phyloP scores from a whole-genome alignment of 768 basidiomycete genomes.

The Phlebiopsis gigantea region DNA sequence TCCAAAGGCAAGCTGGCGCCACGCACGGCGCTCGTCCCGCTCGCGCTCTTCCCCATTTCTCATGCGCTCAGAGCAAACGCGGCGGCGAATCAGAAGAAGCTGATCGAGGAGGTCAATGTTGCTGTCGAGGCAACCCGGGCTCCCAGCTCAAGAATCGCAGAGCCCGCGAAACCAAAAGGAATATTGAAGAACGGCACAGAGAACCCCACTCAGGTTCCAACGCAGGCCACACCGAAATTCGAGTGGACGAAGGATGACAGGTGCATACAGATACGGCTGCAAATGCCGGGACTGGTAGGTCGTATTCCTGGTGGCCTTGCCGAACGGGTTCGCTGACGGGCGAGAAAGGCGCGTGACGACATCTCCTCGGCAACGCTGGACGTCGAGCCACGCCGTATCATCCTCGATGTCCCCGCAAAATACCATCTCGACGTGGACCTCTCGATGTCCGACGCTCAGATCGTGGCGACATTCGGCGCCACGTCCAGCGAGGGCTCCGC shows the following conservation, averaged over 20 bases:
- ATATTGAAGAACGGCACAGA: constrained; percentile 33
- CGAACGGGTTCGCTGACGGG: too few species aligned
- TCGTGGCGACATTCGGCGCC: constrained; percentile 27
- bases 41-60: constrained; percentile 30
- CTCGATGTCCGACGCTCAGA: constrained; percentile 48
- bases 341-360: constrained; percentile 42
- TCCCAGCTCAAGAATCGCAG: neutral
- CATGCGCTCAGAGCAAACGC: constrained; percentile 14
- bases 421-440: constrained; percentile 57
- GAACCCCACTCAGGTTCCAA: neutral
- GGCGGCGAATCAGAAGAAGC: constrained; percentile 27
- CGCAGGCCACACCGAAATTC: constrained; percentile 20
- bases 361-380: constrained; percentile 52
- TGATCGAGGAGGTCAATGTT: constrained; percentile 42
- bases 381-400: constrained; percentile 55
- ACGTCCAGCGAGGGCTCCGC: constrained; percentile 22
- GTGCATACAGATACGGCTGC: constrained; percentile 39
- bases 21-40: constrained; percentile 53
- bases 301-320: constrained; percentile 1
- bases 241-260: constrained; percentile 53
- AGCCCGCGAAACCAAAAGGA: constrained; percentile 27
- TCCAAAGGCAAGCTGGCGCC: constrained; percentile 66
- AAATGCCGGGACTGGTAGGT: constrained; percentile 56
- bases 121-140: constrained; percentile 7
- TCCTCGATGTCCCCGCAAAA: constrained; percentile 42